Conservation (phyloP, 2,329 filamentous ascomycete species). For the Huntiella omanensis region DNA sequence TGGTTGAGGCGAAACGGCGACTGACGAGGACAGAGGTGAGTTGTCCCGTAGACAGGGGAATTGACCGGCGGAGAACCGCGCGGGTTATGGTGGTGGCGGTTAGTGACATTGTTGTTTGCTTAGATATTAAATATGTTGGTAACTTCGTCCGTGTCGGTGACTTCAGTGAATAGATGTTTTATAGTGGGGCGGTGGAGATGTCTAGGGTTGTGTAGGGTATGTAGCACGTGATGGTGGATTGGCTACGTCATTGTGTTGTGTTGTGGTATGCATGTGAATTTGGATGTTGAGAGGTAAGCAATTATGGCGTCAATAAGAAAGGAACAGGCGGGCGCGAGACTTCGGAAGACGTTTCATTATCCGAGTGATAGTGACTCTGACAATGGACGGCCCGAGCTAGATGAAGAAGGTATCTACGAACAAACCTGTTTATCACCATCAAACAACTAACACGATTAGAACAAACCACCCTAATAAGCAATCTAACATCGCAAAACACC, state of each 20-base stretch:
- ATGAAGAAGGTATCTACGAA: constrained; percentile 46
- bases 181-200: no score
- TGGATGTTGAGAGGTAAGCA: not conserved
- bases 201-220: not conserved
- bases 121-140: no score
- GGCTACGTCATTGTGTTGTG: not conserved
- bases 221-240: not conserved
- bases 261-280: not conserved
- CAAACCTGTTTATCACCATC: not conserved
- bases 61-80: constrained; percentile 6
- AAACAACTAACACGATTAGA: constrained; percentile 22
- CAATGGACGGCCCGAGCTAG: constrained; percentile 40
- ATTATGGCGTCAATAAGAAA: not conserved
- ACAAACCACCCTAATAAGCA: constrained; percentile 43
- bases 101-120: not conserved
- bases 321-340: constrained; percentile 26
- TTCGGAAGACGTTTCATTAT: constrained; percentile 64
- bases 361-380: constrained; percentile 39
- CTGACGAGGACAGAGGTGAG: not conserved
- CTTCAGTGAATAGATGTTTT: no score
- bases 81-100: constrained; percentile 7
- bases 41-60: not conserved
- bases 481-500: constrained; percentile 35
- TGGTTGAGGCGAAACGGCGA: not conserved
- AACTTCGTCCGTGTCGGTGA: no score